Base-by-base conservation (phyloP, 192 early-diverging fungal genomes). In the Coemansia sp. region DNA sequence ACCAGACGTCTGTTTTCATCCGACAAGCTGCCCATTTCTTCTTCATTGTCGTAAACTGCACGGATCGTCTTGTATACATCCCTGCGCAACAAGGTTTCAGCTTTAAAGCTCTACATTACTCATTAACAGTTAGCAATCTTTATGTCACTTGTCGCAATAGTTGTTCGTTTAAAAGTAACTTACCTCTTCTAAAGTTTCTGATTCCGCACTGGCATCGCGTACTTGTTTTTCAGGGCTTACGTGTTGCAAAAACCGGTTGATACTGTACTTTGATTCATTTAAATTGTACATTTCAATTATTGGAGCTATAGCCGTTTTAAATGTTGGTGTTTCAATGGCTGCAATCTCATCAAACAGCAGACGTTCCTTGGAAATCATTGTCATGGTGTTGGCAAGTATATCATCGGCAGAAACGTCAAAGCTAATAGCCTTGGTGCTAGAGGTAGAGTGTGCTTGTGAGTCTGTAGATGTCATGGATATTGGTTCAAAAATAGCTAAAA, bases 1-100 rank as follows among this genome's bases (percentile, higher is more conserved):
- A 91, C 70, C 49, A 91, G 76, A 10, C 88, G 82, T 8, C 69
- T 70, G 49, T 85, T 88, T 66, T 90, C 86, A 5, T 75, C 50
- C 10, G 76, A 77, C 45, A 86, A 65, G 2, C 54, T 62, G 2
- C 56, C 57, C 29, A 84, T 47, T 37, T 70, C 61, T 17, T 68
- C 66, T 12, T 73, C 59, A 49, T 56, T 73, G 21, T 75, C 43
- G 55, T 75, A 78, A 24, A 84, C 70, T 3, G 69, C 58, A 2
- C 74, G 60, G 11, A 88, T 63, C 14, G 75, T 75, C 14, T 60
- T 61, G 35, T 84, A 89, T 15, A 89, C 73, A 53, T 89, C 88
- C 47, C 83, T 63, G 49, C 83, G 72, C 79, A 82, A 79, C 39
- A 63, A 65, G 32, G 83, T 84, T 62, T 87, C 82, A 17, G 85